Evolutionary conservation across 768 basidiomycete genomes (phyloP), one percentile per base, ranked within the genome.

Genomic region (Tricholoma bakamatsutake): DNA sequence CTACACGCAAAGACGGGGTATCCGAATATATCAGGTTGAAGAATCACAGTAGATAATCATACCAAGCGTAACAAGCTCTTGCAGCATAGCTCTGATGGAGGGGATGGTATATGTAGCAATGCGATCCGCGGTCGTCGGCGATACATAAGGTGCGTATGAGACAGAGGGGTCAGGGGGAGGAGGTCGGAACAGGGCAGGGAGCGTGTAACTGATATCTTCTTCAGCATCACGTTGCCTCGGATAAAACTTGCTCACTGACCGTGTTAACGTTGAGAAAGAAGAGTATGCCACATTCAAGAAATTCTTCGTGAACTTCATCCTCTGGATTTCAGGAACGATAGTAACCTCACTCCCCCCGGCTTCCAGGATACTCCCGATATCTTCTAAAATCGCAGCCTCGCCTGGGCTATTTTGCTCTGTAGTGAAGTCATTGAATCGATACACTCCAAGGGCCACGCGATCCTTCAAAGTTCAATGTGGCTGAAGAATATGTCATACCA

Each of bases 241-340:
- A 15, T 27, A 15, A 30, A 34, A 30, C 31, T 17, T 43, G 17
- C 11, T 30, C 9, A 61, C 68, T 15, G 61, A 76, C 66, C 76
- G 70, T 0, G 79, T 76, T 35, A 87, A 72, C 0, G 82, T 79
- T 0, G 82, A 63, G 52, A 78, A 69, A 7, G 79, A 76, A 1
- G 82, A 77, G 59, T 85, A 79, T 1, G 73, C 72, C 47, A 82
- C 70, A 60, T 85, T 87, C 84, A 80, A 85, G 47, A 84, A 75
- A 60, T 85, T 85, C 70, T 87, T 87, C 2, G 69, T 59, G 57
- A 79, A 87, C 63, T 85, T 86, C 59, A 72, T 65, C 12, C 83
- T 74, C 62, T 84, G 84, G n/a, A 86, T 81, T 58, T 86, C 82
- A 15, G 80, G 73, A 11, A 77, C 77, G 52, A 83, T 71, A 0